These are phyloP conservation scores for Mariannaea sp. DNA, from an alignment of 2,329 filamentous ascomycete genomes.

Conservation along the genomic window DNA sequence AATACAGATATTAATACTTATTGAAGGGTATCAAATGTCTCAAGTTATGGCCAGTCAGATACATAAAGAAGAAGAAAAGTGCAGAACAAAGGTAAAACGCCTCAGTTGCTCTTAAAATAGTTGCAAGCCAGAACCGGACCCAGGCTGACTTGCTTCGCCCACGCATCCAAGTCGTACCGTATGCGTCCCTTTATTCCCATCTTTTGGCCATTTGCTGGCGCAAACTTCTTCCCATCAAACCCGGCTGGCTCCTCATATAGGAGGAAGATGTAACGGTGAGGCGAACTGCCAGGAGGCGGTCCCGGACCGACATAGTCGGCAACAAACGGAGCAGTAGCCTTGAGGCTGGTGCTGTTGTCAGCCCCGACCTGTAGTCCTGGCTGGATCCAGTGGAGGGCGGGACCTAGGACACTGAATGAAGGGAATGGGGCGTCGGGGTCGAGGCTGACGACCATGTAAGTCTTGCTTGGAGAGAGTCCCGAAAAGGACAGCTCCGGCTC, in stretches of 20 bases:
- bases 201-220: conserved; percentile 41
- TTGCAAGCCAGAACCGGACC: conserved; percentile 39
- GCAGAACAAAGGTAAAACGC: background rate
- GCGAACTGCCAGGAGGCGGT: background rate
- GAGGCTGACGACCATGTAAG: background rate
- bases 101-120: conserved; percentile 26
- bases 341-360: background rate
- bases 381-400: background rate
- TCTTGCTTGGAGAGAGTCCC: conserved; percentile 10
- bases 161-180: conserved; percentile 49
- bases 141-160: conserved; percentile 52
- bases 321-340: background rate
- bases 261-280: background rate
- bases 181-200: conserved; percentile 46
- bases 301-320: background rate
- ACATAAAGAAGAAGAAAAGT: background rate
- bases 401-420: background rate
- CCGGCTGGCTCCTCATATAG: background rate
- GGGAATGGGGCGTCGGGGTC: background rate
- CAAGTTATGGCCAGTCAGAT: background rate
- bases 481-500: conserved; percentile 16
- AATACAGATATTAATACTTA: too few species aligned
- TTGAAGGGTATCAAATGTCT: too few species aligned
- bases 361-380: background rate
- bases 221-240: background rate